Evolutionary conservation across 441 rosid species (phyloP).

Genomic region (Adansonia gregorii): DNA sequence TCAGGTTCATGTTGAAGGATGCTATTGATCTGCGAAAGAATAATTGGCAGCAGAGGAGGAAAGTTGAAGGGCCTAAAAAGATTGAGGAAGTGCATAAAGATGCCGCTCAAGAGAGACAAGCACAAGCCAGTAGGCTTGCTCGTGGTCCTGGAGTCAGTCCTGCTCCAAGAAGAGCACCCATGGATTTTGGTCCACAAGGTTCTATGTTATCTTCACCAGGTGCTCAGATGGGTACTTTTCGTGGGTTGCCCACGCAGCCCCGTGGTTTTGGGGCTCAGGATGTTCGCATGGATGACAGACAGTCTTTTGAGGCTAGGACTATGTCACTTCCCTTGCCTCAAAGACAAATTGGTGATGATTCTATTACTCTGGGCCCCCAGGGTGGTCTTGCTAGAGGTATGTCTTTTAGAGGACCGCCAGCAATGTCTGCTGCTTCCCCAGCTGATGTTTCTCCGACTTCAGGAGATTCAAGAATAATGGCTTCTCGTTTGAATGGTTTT

Average conservation of each 20-base stretch:
- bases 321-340: conserved; percentile 75
- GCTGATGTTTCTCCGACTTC: conserved; percentile 51
- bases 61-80: conserved; percentile 97
- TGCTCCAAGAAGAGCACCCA: conserved; percentile 62
- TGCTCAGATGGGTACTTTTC: conserved; percentile 73
- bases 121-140: no score
- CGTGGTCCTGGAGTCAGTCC: conserved; percentile 45
- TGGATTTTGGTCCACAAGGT: conserved; percentile 82
- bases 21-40: conserved; percentile 84
- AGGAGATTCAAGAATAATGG: conserved; percentile 64
- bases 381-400: no score
- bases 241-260: conserved; percentile 60
- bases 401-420: conserved; percentile 41
- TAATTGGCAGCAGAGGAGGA: conserved; percentile 96
- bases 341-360: no score
- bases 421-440: conserved; percentile 40
- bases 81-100: conserved; percentile 97
- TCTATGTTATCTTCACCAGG: conserved; percentile 72
- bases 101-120: conserved; percentile 38
- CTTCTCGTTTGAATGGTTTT: conserved; percentile 64
- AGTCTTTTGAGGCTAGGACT: conserved; percentile 65
- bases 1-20: conserved; percentile 92
- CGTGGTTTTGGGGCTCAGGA: conserved; percentile 71
- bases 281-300: conserved; percentile 34
- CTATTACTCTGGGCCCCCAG: no score